phyloP scores from a whole-genome alignment of 2,329 filamentous ascomycete genomes.

The Colletotrichum incanum region DNA sequence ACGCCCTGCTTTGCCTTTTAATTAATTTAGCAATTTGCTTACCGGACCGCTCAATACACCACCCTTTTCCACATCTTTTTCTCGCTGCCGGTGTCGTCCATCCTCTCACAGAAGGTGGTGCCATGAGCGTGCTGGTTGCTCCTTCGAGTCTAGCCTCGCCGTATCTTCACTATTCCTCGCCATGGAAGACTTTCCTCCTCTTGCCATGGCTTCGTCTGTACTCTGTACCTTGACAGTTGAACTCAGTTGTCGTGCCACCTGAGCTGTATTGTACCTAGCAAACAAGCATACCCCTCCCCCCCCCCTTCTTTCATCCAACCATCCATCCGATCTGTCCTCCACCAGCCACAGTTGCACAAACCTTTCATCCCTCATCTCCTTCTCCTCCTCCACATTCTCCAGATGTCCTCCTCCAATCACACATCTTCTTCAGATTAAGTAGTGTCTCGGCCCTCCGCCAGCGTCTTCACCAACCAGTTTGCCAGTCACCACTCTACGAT shows the following conservation, averaged over 20 bases:
- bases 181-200: background rate
- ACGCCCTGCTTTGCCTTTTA: background rate
- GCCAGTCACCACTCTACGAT: background rate
- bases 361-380: constrained; percentile 9
- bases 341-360: constrained; percentile 8
- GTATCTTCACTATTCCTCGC: background rate
- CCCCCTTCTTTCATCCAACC: background rate
- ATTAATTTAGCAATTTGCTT: constrained; percentile 21
- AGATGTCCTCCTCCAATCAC: constrained; percentile 35
- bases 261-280: constrained; percentile 13
- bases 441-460: constrained; percentile 17
- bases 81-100: constrained; percentile 1
- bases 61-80: background rate
- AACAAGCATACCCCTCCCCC: background rate
- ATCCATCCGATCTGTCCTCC: constrained; percentile 1
- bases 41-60: background rate
- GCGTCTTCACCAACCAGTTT: background rate
- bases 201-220: background rate
- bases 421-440: background rate
- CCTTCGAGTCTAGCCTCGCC: constrained; percentile 4
- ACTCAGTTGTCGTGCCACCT: constrained; percentile 1
- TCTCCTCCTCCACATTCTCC: constrained; percentile 20
- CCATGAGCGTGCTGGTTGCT: constrained; percentile 3
- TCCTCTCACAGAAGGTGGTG: background rate
- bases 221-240: background rate